A percentile compares a stretch with the other conserved stretches of the same genome.
Evolutionary conservation across 371 early-diverging fungal genomes (phyloP).

Genomic region (Lichtheimia corymbifera): DNA sequence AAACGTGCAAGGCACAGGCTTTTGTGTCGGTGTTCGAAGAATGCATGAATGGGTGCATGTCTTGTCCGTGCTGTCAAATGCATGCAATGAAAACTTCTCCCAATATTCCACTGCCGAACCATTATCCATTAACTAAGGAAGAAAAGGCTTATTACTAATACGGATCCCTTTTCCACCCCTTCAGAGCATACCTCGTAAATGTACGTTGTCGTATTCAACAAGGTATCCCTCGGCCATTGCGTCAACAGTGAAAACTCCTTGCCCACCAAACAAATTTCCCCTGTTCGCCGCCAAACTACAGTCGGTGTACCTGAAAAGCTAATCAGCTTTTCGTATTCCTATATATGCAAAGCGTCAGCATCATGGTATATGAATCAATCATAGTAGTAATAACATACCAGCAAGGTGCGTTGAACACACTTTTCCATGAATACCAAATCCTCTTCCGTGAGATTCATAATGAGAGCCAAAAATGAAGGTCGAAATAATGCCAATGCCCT

Average conservation of each 20-base stretch:
- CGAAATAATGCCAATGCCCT: constrained; percentile 84
- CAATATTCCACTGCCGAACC: constrained; percentile 88
- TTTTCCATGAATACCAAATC: constrained; percentile 90
- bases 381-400: constrained; percentile 41
- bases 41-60: constrained; percentile 79
- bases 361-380: no score
- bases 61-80: constrained; percentile 86
- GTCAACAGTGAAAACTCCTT: constrained; percentile 90
- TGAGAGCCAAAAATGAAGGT: constrained; percentile 86
- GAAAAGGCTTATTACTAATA: background rate
- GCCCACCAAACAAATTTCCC: constrained; percentile 88
- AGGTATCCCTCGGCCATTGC: constrained; percentile 78
- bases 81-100: constrained; percentile 86
- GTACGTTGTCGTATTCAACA: constrained; percentile 71
- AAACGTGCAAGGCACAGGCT: constrained; percentile 79
- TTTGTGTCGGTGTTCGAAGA: constrained; percentile 64
- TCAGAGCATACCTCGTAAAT: constrained; percentile 68
- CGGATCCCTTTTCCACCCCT: constrained; percentile 5
- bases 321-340: constrained; percentile 90
- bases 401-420: constrained; percentile 80
- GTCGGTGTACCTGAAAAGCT: constrained; percentile 92
- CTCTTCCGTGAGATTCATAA: constrained; percentile 88
- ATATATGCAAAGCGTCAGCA: constrained; percentile 11
- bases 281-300: constrained; percentile 91
- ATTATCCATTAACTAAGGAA: constrained; percentile 79